Conservation (phyloP, 2,329 filamentous ascomycete species). For the Fusarium austroafricanum region DNA sequence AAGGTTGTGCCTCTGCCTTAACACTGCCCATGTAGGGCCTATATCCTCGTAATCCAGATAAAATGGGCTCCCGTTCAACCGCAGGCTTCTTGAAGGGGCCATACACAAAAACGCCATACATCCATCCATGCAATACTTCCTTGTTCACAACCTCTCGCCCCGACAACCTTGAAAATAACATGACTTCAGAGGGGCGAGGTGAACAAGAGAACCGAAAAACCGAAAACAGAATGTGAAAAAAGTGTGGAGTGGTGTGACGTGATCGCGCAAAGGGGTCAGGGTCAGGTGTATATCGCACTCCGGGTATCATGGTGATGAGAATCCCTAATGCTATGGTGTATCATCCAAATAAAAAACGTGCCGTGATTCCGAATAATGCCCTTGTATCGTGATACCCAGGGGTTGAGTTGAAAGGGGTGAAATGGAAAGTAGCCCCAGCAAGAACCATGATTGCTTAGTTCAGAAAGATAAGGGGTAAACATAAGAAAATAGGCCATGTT, state of each 20-base stretch:
- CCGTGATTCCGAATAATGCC: slow-evolving; percentile 47
- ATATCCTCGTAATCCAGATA: slow-evolving; percentile 26
- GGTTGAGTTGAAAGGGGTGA: slow-evolving; percentile 10
- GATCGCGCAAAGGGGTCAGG: slow-evolving; percentile 48
- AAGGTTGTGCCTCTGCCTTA: slow-evolving; percentile 35
- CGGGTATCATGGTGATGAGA: slow-evolving; percentile 55
- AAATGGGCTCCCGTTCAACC: slow-evolving; percentile 15
- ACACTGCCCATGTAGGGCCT: not conserved
- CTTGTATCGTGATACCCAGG: slow-evolving; percentile 36
- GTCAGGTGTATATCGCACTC: slow-evolving; percentile 53
- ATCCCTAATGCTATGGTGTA: slow-evolving; percentile 53
- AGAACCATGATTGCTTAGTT: slow-evolving; percentile 20
- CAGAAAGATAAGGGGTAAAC: slow-evolving; percentile 13
- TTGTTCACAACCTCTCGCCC: slow-evolving; percentile 36
- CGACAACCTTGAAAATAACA: slow-evolving; percentile 30
- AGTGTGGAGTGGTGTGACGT: slow-evolving; percentile 54
- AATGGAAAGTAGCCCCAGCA: slow-evolving; percentile 10
- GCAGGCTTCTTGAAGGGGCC: slow-evolving; percentile 22
- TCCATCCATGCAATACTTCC: slow-evolving; percentile 43
- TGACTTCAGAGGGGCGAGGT: slow-evolving; percentile 29
- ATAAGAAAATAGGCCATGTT: slow-evolving; percentile 7
- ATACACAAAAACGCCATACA: slow-evolving; percentile 49
- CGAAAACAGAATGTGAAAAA: slow-evolving; percentile 36
- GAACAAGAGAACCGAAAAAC: slow-evolving; percentile 22
- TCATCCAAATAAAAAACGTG: slow-evolving; percentile 47